These are phyloP conservation scores for Boletus rufocinnamomeus DNA, from an alignment of 768 basidiomycete genomes.

Conservation along the genomic window DNA sequence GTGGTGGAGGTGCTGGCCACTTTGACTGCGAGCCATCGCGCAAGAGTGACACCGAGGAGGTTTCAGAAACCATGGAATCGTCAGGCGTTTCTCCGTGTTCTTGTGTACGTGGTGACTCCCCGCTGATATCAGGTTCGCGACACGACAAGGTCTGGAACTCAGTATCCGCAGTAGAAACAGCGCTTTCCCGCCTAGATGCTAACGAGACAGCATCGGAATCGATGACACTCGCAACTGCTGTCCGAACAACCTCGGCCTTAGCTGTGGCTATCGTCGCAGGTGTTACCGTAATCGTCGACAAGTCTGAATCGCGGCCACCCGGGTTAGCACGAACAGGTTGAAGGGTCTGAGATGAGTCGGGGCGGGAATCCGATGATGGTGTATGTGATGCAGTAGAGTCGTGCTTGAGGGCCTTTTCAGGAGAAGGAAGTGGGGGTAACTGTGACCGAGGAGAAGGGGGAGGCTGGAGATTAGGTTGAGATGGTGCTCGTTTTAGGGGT, in stretches of 20 bases:
- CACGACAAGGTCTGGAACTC: constrained; percentile 1
- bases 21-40: constrained; percentile 25
- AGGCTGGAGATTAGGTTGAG: constrained; percentile 18
- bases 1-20: constrained; percentile 35
- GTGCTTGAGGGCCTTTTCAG: constrained; percentile 1
- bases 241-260: constrained; percentile 48
- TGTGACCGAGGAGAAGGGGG: constrained; percentile 7
- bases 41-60: constrained; percentile 20
- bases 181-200: constrained; percentile 16
- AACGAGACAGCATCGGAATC: constrained; percentile 33
- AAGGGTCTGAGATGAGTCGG: constrained; percentile 24
- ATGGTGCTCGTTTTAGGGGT: constrained; percentile 19
- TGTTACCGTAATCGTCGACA: constrained; percentile 47
- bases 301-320: constrained; percentile 33
- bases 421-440: constrained; percentile 12
- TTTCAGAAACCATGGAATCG: constrained; percentile 17
- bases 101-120: constrained; percentile 8
- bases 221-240: constrained; percentile 55
- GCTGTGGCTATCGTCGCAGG: constrained; percentile 46
- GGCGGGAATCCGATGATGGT: constrained; percentile 12
- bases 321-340: constrained; percentile 14
- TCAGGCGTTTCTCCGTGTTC: constrained; percentile 16
- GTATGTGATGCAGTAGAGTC: constrained; percentile 2
- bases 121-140: background rate
- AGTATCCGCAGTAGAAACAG: constrained; percentile 13